Conservation (phyloP, 2,329 filamentous ascomycete species). For the Calonectria hawksworthii region DNA sequence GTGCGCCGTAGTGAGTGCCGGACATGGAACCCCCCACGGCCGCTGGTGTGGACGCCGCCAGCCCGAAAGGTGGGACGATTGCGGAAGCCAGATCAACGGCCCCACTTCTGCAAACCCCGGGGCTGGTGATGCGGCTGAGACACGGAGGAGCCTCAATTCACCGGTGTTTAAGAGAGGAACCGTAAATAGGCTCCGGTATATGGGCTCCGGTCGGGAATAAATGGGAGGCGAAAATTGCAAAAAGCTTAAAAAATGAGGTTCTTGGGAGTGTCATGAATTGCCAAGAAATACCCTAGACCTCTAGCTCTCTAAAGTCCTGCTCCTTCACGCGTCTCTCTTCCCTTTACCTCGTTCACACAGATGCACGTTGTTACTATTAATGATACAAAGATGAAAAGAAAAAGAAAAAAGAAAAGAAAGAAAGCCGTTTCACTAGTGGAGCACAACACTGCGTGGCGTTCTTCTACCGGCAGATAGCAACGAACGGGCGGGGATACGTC, state of each 20-base stretch:
- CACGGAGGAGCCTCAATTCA: slow-evolving; percentile 19
- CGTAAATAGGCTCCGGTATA: not conserved
- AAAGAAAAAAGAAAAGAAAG: not conserved
- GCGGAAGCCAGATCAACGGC: slow-evolving; percentile 19
- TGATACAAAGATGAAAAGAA: not conserved
- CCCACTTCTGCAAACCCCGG: slow-evolving; percentile 6
- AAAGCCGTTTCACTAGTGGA: not conserved
- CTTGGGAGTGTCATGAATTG: not conserved
- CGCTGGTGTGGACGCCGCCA: not conserved
- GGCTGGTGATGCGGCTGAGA: slow-evolving; percentile 15
- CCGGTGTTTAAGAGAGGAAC: not conserved
- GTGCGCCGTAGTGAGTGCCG: slow-evolving; percentile 2
- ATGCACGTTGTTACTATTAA: not conserved
- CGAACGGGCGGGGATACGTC: slow-evolving; percentile 28
- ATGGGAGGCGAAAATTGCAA: not conserved
- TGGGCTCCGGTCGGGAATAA: not conserved
- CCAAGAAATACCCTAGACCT: not conserved
- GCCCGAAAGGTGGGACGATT: slow-evolving; percentile 22
- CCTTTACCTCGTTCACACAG: not conserved
- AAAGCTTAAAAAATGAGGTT: not conserved
- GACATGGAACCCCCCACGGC: not conserved
- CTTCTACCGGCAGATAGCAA: slow-evolving; percentile 19
- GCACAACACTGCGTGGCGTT: slow-evolving; percentile 26
- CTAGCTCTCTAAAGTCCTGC: not conserved
- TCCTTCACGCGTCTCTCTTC: not conserved